Base-by-base conservation (phyloP, 768 basidiomycete genomes). In the Tulasnella sp. region DNA sequence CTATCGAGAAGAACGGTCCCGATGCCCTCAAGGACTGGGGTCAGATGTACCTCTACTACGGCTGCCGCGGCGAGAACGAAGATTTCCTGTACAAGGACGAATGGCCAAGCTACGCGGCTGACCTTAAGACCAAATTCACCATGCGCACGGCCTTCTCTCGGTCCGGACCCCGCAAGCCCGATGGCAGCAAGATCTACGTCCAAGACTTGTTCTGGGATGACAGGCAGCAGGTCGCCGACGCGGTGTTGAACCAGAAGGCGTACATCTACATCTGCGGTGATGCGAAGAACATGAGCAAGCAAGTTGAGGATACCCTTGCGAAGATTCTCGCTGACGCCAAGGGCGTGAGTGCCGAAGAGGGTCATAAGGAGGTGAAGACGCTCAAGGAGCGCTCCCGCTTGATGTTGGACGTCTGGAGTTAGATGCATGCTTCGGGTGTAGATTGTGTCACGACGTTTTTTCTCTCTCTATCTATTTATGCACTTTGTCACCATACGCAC, bases 241-340 rank as follows among this genome's bases (percentile, higher is more conserved):
- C 91, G 19, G 93, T 99, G 76, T 84, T 97, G 75, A 91, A 92
- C 75, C 91, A 93, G 80, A 94, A 98, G 82, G 97, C 93, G n/a
- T 96, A 95, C 80, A 86, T 97, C 2, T 98, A 98, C 81, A 92
- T 98, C 75, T 98, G 95, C 77, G 95, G 95, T 77, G 95, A 98
- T 77, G 95, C 95, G 70, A 96, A 93, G 86, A 87, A 85, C 80
- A 99, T 99, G 97, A 89, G 89, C 80, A 95, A 94, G 80, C 87
- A 90, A 52, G 97, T 99, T 26, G 97, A 99, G 81, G 94, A 96
- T 76, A 86, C 88, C 62, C 83, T 99, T 47, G 89, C 89, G 72
- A 84, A 83, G 75, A 90, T 94, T 75, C 85, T 99, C 22, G 97
- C 91, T 12, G 91, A 95, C 80, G 94, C 94, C 5, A 98, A 97